Base-by-base conservation (phyloP, 352 stramenopile species). In the Phytopythium delawarense region DNA sequence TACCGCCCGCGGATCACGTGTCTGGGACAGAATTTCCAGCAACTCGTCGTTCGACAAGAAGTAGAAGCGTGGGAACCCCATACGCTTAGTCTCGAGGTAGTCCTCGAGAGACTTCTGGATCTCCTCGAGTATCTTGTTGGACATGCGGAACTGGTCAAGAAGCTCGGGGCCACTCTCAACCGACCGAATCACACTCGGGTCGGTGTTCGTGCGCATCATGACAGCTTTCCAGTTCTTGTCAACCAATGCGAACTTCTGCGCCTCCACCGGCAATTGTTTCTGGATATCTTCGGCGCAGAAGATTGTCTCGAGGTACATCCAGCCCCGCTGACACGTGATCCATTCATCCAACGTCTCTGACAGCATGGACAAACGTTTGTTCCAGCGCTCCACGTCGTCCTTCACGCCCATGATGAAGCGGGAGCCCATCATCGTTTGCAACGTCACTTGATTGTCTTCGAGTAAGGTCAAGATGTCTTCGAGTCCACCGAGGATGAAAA, bases 351-450 rank as follows among this genome's bases (percentile, higher is more conserved):
- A 58, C 11, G 87, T 94, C 34, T 96, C 81, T 0, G 83, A 90
- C 13, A 97, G 69, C 37, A 96, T 66, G 16, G 86, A 86, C 2
- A 97, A 67, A 16, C 91, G 87, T 57, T 96, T 96, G 62, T 89
- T 91, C 91, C 91, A 97, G 20, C 73, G 76, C 32, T 97, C 90
- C 5, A 97, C 91, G 69, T 96, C 81, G 39, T 96, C 85, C 65
- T 96, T 95, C 7, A 97, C 88, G 2, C 91, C 91, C 64, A 96
- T 75, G 56, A 97, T 97, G 66, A 89, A 97, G 0, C 91, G 85
- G 28, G 86, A 96, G 11, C 91, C 91, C 84, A 97, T 96, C 90
- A 97, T 97, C 1, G 91, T 97, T 63, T 96, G 88, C 37, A 97
- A 64, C 30, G 88, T 93, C 28, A 96, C 87, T 63, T 97, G 91